Percentiles rank a stretch among this genome's conserved stretches.
phyloP scores from a whole-genome alignment of 2,329 filamentous ascomycete species.

The Hymenoscyphus salicellus region DNA sequence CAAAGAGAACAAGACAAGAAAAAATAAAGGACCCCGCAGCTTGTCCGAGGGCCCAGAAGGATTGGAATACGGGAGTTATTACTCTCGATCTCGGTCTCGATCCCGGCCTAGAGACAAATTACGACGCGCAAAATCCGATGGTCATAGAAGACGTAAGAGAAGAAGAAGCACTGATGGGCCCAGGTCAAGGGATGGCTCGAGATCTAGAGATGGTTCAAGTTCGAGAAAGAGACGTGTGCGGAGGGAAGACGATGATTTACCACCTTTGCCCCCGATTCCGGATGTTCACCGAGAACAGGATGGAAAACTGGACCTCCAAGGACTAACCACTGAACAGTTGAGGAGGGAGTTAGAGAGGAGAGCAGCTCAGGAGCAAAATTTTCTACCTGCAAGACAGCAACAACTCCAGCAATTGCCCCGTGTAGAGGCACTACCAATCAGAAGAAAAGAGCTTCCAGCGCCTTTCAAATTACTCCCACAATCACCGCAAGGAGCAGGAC shows the following conservation, averaged over 20 bases:
- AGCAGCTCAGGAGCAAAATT: not conserved
- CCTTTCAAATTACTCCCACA: not conserved
- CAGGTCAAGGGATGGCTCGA: not conserved
- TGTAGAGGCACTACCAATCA: not conserved
- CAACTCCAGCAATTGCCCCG: not conserved
- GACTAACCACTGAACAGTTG: not conserved
- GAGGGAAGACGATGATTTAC: not conserved
- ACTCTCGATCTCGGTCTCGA: not conserved
- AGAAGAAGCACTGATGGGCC: not conserved
- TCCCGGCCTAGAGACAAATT: not conserved
- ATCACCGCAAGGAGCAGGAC: not conserved
- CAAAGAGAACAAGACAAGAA: not conserved
- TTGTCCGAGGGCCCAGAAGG: not conserved
- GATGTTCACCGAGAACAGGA: not conserved
- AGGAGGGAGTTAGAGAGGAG: not conserved
- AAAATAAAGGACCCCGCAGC: not conserved
- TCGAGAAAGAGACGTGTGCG: not conserved
- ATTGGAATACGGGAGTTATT: not conserved
- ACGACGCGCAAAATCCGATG: not conserved
- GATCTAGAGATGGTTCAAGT: not conserved
- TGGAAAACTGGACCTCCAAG: not conserved
- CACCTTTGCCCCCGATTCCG: not conserved
- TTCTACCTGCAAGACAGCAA: not conserved
- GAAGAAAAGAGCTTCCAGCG: not conserved
- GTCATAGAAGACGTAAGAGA: not conserved